Conservation (phyloP, 208 protist genomes). For the Balamuthia mandrillaris region DNA sequence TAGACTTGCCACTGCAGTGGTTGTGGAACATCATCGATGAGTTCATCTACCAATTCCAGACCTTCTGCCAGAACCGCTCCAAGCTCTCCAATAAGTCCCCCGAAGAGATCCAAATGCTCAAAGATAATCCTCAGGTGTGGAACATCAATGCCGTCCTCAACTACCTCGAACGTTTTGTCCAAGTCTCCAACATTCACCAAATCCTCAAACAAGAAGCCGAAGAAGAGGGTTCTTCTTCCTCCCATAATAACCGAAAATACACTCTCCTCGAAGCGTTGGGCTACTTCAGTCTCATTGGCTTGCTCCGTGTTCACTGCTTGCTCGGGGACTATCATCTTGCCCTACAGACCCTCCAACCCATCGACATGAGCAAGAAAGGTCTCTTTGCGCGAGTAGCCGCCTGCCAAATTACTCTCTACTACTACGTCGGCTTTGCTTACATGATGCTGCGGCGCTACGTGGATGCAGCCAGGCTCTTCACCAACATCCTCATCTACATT, state of each 20-base stretch:
- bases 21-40: conserved; percentile 86
- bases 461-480: conserved; percentile 65
- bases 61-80: conserved; percentile 66
- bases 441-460: conserved; percentile 77
- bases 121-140: conserved; percentile 57
- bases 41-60: conserved; percentile 83
- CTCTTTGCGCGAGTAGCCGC: conserved; percentile 68
- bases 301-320: conserved; percentile 73
- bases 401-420: conserved; percentile 77
- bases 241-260: not conserved
- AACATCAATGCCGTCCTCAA: conserved; percentile 44
- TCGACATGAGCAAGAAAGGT: conserved; percentile 62
- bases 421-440: conserved; percentile 79
- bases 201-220: not conserved
- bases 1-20: conserved; percentile 77
- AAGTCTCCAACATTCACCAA: conserved; percentile 1
- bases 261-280: conserved; percentile 59
- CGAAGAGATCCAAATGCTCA: conserved; percentile 57
- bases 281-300: conserved; percentile 74
- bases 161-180: conserved; percentile 10
- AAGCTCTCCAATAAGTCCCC: conserved; percentile 60
- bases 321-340: conserved; percentile 76
- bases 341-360: conserved; percentile 60
- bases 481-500: conserved; percentile 68
- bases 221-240: not conserved